Percentiles rank a stretch among this genome's conserved stretches.
Conservation (phyloP, 108 stramenopile species). For the Skeletonema grethae region DNA sequence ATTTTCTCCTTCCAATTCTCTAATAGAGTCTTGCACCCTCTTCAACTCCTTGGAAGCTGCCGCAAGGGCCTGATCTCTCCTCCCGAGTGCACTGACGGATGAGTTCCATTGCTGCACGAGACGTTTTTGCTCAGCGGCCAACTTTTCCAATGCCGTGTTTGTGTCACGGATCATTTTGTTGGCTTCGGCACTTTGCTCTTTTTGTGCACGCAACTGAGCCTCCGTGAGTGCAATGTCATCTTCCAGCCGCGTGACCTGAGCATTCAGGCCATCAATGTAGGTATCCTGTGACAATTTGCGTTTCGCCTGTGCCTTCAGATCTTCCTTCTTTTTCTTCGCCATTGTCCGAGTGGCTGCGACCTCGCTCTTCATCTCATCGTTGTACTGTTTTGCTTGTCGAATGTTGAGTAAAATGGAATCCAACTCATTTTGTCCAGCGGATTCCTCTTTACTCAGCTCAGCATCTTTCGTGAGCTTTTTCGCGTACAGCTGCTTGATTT, state of each 20-base stretch:
- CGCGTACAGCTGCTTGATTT: slow-evolving; percentile 38
- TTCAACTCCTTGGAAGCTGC: slow-evolving; percentile 61
- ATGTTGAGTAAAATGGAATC: slow-evolving; percentile 57
- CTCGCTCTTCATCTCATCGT: slow-evolving; percentile 81
- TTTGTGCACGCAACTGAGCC: slow-evolving; percentile 57
- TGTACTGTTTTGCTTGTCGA: slow-evolving; percentile 77
- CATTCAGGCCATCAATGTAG: slow-evolving; percentile 75
- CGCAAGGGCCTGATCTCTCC: slow-evolving; percentile 81
- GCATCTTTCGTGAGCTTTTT: slow-evolving; percentile 10
- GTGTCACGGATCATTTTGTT: slow-evolving; percentile 75
- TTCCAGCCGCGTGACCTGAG: slow-evolving; percentile 58
- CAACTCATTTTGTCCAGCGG: slow-evolving; percentile 51
- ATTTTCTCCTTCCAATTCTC: slow-evolving; percentile 56
- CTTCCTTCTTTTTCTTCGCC: slow-evolving; percentile 82
- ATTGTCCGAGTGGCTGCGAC: slow-evolving; percentile 73
- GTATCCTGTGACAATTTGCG: slow-evolving; percentile 73
- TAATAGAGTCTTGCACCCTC: slow-evolving; percentile 55
- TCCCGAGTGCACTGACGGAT: slow-evolving; percentile 62
- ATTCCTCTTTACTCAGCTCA: slow-evolving; percentile 33
- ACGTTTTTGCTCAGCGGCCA: slow-evolving; percentile 78
- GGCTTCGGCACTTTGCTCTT: slow-evolving; percentile 64
- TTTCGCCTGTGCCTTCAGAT: slow-evolving; percentile 66
- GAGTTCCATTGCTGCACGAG: slow-evolving; percentile 85
- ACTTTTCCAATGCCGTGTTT: slow-evolving; percentile 64
- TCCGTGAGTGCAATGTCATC: slow-evolving; percentile 64